Percentiles rank a stretch among this genome's conserved stretches.
phyloP scores from a whole-genome alignment of 179 eudicot species.

The Camellia oleifera region DNA sequence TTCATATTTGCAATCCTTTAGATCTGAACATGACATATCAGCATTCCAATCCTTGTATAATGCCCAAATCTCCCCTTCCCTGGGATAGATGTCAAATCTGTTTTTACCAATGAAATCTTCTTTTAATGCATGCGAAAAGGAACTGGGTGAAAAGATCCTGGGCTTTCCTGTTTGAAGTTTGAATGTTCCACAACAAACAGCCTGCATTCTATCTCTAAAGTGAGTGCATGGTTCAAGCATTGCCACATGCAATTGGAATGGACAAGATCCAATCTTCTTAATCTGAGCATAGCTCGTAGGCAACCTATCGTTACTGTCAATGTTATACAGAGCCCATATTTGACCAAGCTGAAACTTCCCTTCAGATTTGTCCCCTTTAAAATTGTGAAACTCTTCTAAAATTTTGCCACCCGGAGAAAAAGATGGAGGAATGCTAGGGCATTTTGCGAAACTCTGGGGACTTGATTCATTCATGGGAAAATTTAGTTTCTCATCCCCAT shows the following conservation, averaged over 20 bases:
- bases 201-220: background rate
- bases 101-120: slow-evolving; percentile 12
- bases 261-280: slow-evolving; percentile 18
- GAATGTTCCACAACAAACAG: slow-evolving; percentile 22
- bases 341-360: slow-evolving; percentile 20
- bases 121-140: slow-evolving; percentile 19
- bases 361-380: slow-evolving; percentile 8
- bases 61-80: slow-evolving; percentile 25
- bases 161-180: background rate
- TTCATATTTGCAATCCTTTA: slow-evolving; percentile 8
- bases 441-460: background rate
- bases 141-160: background rate
- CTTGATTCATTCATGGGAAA: background rate
- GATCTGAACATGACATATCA: slow-evolving; percentile 4
- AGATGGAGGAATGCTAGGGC: background rate
- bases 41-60: slow-evolving; percentile 16
- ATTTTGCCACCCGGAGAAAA: background rate
- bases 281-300: slow-evolving; percentile 18
- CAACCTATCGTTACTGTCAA: slow-evolving; percentile 4
- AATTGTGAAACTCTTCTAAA: slow-evolving; percentile 14
- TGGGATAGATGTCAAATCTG: slow-evolving; percentile 23
- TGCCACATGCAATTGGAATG: slow-evolving; percentile 12
- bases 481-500: slow-evolving; percentile 1
- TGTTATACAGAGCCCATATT: slow-evolving; percentile 26
- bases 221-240: slow-evolving; percentile 15